These are phyloP conservation scores for Mycosphaerelloides madeirae DNA, from an alignment of 2,329 filamentous ascomycete species.

Conservation along the genomic window DNA sequence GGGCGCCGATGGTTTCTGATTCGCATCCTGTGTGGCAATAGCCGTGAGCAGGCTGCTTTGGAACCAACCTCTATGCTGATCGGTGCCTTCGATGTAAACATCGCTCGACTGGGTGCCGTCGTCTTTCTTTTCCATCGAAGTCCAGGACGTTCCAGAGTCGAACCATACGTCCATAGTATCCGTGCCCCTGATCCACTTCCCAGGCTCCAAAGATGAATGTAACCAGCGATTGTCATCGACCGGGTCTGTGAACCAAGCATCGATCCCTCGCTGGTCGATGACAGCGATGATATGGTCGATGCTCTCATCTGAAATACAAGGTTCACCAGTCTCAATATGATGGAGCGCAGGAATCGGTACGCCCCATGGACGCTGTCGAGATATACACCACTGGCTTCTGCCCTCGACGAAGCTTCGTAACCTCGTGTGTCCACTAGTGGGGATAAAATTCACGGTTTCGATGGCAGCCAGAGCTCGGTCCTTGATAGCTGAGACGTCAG, in stretches of 20 bases:
- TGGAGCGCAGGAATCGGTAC: constrained; percentile 93
- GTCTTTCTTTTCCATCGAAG: constrained; percentile 40
- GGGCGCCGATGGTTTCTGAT: constrained; percentile 51
- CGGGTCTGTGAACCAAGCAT: constrained; percentile 90
- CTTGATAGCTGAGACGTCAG: constrained; percentile 82
- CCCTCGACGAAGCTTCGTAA: constrained; percentile 82
- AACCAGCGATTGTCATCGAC: constrained; percentile 74
- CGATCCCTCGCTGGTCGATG: constrained; percentile 72
- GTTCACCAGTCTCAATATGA: constrained; percentile 54
- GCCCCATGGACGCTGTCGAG: constrained; percentile 90
- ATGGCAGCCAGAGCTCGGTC: constrained; percentile 65
- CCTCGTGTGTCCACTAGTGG: constrained; percentile 65
- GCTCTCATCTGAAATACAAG: constrained; percentile 72
- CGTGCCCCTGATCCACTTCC: constrained; percentile 65
- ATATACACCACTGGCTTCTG: constrained; percentile 96
- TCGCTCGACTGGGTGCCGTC: constrained; percentile 57
- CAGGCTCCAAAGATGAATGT: constrained; percentile 54
- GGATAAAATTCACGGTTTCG: constrained; percentile 70
- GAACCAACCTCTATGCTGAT: constrained; percentile 98
- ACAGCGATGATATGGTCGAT: constrained; percentile 80
- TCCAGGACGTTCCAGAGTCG: constrained; percentile 95
- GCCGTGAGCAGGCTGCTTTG: constrained; percentile 91
- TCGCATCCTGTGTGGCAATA: constrained; percentile 57
- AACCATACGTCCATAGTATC: constrained; percentile 99
- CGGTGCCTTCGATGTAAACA: constrained; percentile 87